Conservation (phyloP, 495 filamentous ascomycete genomes). For the Thermochaetoides thermophila region DNA sequence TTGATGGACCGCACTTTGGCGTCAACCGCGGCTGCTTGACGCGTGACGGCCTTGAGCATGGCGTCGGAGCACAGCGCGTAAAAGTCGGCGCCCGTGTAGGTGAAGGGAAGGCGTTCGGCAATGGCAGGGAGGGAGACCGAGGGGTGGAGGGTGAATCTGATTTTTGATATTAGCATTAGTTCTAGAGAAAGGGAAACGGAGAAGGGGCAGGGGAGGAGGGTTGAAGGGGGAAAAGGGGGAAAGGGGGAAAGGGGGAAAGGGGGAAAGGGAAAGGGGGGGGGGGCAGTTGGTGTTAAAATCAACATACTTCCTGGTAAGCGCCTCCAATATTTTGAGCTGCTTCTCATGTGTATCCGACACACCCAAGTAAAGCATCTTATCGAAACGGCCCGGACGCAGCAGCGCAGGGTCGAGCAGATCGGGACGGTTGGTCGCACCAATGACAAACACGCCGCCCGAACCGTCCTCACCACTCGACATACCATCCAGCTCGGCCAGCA, state of each 20-base stretch:
- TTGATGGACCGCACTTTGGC: slow-evolving; percentile 59
- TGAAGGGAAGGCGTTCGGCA: slow-evolving; percentile 72
- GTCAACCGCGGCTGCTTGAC: slow-evolving; percentile 74
- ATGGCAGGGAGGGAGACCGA: slow-evolving; percentile 58
- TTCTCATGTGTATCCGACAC: slow-evolving; percentile 95
- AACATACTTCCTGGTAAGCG: slow-evolving; percentile 80
- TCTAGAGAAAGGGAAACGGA: background rate
- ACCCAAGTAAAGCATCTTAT: slow-evolving; percentile 97
- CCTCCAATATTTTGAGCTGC: slow-evolving; percentile 86
- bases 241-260: background rate
- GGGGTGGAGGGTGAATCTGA: slow-evolving; percentile 66
- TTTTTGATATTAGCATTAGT: background rate
- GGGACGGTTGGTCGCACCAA: slow-evolving; percentile 90
- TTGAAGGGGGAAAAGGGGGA: background rate
- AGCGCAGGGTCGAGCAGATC: slow-evolving; percentile 87
- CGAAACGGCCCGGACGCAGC: slow-evolving; percentile 82
- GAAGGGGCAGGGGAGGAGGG: slow-evolving; percentile 7
- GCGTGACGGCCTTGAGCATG: slow-evolving; percentile 95
- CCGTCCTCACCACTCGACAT: slow-evolving; percentile 87
- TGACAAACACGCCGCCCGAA: slow-evolving; percentile 85
- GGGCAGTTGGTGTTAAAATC: no score
- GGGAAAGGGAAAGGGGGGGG: background rate
- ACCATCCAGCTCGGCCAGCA: slow-evolving; percentile 88
- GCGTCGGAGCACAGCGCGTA: slow-evolving; percentile 95
- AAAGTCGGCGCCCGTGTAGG: slow-evolving; percentile 92